Conservation (phyloP, 208 protist genomes). For the Entamoeba histolytica region DNA sequence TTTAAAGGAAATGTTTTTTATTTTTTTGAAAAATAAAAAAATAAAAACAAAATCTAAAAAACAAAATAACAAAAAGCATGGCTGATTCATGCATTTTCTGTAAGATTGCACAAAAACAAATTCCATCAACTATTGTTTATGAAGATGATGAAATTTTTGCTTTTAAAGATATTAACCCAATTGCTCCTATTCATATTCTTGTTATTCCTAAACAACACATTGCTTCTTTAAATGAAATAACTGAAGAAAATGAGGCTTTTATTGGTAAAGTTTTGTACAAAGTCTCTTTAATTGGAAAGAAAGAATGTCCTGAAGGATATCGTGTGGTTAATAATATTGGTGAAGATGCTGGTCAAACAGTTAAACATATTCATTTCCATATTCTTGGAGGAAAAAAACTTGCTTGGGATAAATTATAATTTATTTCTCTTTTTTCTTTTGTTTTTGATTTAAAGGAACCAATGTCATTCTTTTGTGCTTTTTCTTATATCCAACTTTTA, state of each 20-base stretch:
- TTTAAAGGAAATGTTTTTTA: too few relatives aligned
- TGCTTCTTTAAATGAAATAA: conserved; percentile 7
- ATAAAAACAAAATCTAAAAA: not conserved
- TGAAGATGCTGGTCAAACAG: conserved; percentile 7
- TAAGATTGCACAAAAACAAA: conserved; percentile 20
- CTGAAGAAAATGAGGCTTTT: not conserved
- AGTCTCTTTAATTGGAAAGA: not conserved
- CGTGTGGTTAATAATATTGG: conserved; percentile 24
- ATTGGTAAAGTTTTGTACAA: conserved; percentile 6
- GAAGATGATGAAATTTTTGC: conserved; percentile 23
- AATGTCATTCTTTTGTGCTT: too few relatives aligned
- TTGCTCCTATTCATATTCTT: conserved; percentile 13
- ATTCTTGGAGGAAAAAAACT: not conserved
- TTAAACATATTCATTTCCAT: not conserved
- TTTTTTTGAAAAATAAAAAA: too few relatives aligned
- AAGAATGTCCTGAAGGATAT: not conserved
- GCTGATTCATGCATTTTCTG: conserved; percentile 26
- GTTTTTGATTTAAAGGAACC: too few relatives aligned
- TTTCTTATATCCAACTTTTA: too few relatives aligned
- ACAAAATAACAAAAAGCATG: not conserved
- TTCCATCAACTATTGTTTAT: conserved; percentile 20
- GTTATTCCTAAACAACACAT: conserved; percentile 23
- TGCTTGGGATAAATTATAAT: not conserved
- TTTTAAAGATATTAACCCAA: conserved; percentile 27
- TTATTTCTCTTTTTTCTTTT: too few relatives aligned